Evolutionary conservation across 331 rosid genomes (phyloP).

Genomic region (Malus hybrid): DNA sequence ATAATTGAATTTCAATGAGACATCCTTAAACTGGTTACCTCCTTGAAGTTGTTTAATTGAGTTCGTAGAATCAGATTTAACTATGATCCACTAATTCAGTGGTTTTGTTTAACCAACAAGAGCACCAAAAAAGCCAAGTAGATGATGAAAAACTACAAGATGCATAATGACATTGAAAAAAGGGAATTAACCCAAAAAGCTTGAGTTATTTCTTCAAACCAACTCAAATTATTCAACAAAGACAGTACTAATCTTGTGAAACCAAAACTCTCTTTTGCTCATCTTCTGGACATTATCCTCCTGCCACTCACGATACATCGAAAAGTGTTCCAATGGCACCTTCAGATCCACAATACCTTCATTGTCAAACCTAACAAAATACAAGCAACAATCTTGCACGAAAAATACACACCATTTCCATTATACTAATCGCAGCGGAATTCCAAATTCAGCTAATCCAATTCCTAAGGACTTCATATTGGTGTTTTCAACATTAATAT

Average conservation of each 20-base stretch:
- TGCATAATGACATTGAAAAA: background rate
- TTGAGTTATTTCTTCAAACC: background rate
- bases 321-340: conserved; percentile 74
- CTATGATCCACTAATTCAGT: background rate
- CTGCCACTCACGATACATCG: conserved; percentile 74
- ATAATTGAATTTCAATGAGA: too few relatives aligned
- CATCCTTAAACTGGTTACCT: too few relatives aligned
- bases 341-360: conserved; percentile 70
- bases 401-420: too few relatives aligned
- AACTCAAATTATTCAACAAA: background rate
- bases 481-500: too few relatives aligned
- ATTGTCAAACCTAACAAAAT: background rate
- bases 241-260: background rate
- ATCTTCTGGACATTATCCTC: conserved; percentile 55
- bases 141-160: background rate
- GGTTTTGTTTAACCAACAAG: background rate
- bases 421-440: too few relatives aligned
- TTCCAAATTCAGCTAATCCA: too few relatives aligned
- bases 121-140: too few relatives aligned
- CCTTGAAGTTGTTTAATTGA: too few relatives aligned
- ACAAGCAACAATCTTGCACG: too few relatives aligned
- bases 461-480: too few relatives aligned
- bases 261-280: conserved; percentile 66
- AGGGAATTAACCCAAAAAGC: background rate
- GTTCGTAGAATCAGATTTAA: background rate